Conservation (phyloP, 768 basidiomycete species). For the Auricularia sp. region DNA sequence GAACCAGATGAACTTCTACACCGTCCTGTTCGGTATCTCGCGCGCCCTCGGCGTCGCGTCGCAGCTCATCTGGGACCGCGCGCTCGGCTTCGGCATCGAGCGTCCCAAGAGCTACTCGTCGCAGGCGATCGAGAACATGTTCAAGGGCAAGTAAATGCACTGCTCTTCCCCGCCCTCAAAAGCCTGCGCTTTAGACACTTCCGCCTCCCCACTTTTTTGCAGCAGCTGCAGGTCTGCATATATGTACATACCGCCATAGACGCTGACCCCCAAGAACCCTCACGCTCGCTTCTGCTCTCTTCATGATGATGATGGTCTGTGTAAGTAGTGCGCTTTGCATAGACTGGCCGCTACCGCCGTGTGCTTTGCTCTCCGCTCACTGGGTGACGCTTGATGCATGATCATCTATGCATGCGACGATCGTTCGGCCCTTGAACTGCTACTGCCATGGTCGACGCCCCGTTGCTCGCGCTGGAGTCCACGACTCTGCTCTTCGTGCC, state of each 20-base stretch:
- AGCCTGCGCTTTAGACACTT: neutral
- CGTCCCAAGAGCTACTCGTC: slow-evolving; percentile 88
- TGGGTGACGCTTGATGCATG: too few relatives aligned
- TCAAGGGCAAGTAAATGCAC: slow-evolving; percentile 37
- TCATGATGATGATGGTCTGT: neutral
- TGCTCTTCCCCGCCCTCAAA: neutral
- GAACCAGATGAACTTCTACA: slow-evolving; percentile 91
- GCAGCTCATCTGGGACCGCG: slow-evolving; percentile 89
- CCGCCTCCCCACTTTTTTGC: too few relatives aligned
- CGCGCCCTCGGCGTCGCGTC: slow-evolving; percentile 84
- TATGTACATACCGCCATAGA: neutral
- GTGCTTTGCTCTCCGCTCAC: neutral
- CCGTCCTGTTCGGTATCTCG: slow-evolving; percentile 94
- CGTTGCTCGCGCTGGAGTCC: neutral
- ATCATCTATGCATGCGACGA: neutral
- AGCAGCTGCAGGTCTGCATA: too few relatives aligned
- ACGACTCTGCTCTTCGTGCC: neutral
- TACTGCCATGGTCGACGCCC: neutral
- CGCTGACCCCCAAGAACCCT: neutral
- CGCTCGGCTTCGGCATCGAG: slow-evolving; percentile 76
- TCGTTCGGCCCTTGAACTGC: neutral
- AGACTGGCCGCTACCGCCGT: neutral
- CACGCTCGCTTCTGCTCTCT: neutral
- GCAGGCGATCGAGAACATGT: slow-evolving; percentile 68
- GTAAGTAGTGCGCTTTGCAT: neutral